A percentile compares a stretch with the other conserved stretches of the same genome.
Conservation (phyloP, 2,329 filamentous ascomycete species). For the Lasiodiplodia gonubiensis region DNA sequence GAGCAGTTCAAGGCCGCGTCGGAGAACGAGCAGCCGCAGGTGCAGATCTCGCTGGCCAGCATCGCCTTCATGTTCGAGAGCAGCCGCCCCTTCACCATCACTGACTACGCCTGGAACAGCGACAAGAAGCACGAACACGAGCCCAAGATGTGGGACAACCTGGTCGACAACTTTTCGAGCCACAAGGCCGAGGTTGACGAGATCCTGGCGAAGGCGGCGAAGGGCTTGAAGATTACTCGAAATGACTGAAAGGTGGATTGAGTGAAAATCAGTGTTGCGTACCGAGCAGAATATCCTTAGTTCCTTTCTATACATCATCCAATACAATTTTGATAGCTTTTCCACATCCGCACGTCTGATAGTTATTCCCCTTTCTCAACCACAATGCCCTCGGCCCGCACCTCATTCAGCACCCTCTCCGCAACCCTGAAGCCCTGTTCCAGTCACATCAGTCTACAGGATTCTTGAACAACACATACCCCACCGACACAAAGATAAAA, state of each 20-base stretch:
- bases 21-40: conserved; percentile 50
- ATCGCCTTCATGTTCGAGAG: conserved; percentile 71
- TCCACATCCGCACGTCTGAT: not conserved
- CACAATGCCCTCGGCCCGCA: conserved; percentile 40
- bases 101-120: conserved; percentile 44
- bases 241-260: not conserved
- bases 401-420: conserved; percentile 58
- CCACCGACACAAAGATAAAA: not conserved
- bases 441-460: conserved; percentile 37
- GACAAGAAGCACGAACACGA: conserved; percentile 56
- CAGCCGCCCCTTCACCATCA: conserved; percentile 43
- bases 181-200: conserved; percentile 56
- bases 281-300: not conserved
- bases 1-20: conserved; percentile 63
- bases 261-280: not conserved
- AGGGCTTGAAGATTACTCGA: conserved; percentile 35
- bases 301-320: not conserved
- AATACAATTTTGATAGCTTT: no score
- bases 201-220: conserved; percentile 46
- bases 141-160: conserved; percentile 57
- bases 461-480: not conserved
- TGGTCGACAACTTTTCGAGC: conserved; percentile 59
- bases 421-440: conserved; percentile 47
- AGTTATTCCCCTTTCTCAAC: not conserved
- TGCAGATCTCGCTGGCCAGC: conserved; percentile 55